Evolutionary conservation across 805 yeast species (phyloP), one percentile per base, ranked within the genome.

Genomic region (Metschnikowia gelsemii): DNA sequence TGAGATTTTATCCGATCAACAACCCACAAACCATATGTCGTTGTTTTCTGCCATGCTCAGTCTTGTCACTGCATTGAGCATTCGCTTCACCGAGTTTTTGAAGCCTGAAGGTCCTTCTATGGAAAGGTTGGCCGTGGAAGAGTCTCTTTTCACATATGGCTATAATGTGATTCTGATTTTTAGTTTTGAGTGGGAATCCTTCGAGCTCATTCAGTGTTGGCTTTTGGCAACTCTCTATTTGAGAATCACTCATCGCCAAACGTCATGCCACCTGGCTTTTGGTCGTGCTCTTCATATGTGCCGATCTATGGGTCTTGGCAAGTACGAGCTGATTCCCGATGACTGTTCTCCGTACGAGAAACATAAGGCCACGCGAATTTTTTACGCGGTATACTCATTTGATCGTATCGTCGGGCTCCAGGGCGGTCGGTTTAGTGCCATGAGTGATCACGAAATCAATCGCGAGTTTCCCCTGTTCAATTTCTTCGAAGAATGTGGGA

Each of bases 351-450:
- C 62, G 3, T 69, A 69, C 53, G 82, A 78, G 46, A 54, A 50
- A 14, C 43, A 68, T 9, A 79, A 79, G 51, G 71, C 77, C 1
- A 64, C 64, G 49, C 62, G 83, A 35, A 68, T 79, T 1, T 80
- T 76, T 53, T 79, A 82, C 79, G 47, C 71, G 16, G 75, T 74
- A 5, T 80, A 72, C 50, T 68, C 76, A 1, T 62, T 76, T 61
- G 87, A 80, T 50, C 64, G 79, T 45, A 45, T 78, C 12, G 56
- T 77, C 45, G 77, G 76, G 4, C 59, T 78, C 30, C 83, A 78
- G 43, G 65, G 70, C 27, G 85, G 84, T 1, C 59, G 78, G 32
- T 61, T 64, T 34, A 62, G 60, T 55, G 64, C 61, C 22, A 57
- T 63, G 24, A 47, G 55, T 13, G 72, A 66, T 17, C 57, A 56